These are phyloP conservation scores for Cantharellus anzutake DNA, from an alignment of 768 basidiomycete species.

Conservation along the genomic window DNA sequence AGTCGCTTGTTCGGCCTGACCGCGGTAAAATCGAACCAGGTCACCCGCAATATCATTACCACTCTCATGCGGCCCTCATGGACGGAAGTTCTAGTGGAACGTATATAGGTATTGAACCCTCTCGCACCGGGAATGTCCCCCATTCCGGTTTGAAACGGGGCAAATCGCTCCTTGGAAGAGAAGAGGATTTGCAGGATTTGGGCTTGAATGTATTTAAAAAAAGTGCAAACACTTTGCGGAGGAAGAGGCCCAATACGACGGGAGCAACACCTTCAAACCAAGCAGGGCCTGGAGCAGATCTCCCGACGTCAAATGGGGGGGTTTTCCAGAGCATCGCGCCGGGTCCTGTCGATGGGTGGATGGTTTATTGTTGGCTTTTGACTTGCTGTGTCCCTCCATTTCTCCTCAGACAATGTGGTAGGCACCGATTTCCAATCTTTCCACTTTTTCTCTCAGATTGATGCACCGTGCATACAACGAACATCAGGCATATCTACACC, in stretches of 20 bases:
- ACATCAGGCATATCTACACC: conserved; percentile 66
- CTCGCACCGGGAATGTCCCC: conserved; percentile 69
- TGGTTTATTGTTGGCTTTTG: conserved; percentile 77
- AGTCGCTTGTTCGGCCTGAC: conserved; percentile 82
- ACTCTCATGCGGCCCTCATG: conserved; percentile 63
- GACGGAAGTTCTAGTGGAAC: conserved; percentile 32
- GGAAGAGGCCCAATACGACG: conserved; percentile 27
- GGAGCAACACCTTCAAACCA: conserved; percentile 17
- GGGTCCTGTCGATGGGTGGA: conserved; percentile 87
- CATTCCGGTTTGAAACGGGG: conserved; percentile 53
- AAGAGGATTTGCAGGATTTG: conserved; percentile 80
- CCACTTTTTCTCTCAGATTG: not conserved
- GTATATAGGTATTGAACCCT: not conserved
- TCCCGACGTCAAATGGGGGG: conserved; percentile 21
- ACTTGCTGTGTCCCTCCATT: conserved; percentile 72
- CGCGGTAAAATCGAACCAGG: conserved; percentile 90
- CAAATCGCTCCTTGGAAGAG: conserved; percentile 73
- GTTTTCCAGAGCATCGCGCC: conserved; percentile 61
- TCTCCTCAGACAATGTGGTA: conserved; percentile 60
- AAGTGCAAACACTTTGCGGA: conserved; percentile 47
- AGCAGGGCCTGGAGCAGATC: conserved; percentile 22
- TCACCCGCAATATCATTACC: conserved; percentile 90
- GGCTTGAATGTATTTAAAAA: conserved; percentile 86
- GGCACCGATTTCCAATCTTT: conserved; percentile 15
- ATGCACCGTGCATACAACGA: not conserved